Percentiles rank a stretch among this genome's conserved stretches.
These are phyloP conservation scores for Rostrohypoxylon terebratum DNA, from an alignment of 495 filamentous ascomycete genomes.

Conservation along the genomic window DNA sequence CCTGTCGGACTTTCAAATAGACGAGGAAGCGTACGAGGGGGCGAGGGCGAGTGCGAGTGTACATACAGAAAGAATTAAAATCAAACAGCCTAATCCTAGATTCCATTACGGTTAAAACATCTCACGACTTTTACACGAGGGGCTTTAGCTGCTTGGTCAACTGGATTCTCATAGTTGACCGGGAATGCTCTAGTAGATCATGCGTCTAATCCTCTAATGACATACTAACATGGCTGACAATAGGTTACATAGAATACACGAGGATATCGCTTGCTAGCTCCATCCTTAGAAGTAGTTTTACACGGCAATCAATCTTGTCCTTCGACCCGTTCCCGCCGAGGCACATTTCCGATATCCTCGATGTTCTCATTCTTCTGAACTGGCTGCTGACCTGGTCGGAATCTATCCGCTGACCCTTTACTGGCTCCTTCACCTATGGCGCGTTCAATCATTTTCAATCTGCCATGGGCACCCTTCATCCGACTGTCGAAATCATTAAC, in stretches of 20 bases:
- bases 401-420: conserved; percentile 4
- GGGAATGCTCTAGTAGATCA: neutral
- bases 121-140: neutral
- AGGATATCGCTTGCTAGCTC: neutral
- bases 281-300: neutral
- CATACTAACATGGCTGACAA: neutral
- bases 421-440: conserved; percentile 68
- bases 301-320: neutral
- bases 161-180: neutral
- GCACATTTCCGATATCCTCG: conserved; percentile 45
- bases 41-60: conserved; percentile 19
- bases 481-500: conserved; percentile 89
- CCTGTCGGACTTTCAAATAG: conserved; percentile 63
- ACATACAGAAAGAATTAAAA: conserved; percentile 36
- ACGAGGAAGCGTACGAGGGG: conserved; percentile 30
- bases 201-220: neutral
- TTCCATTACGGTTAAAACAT: conserved; percentile 28
- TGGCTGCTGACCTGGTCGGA: conserved; percentile 2
- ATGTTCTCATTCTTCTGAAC: conserved; percentile 49
- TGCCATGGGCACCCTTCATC: conserved; percentile 80
- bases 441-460: conserved; percentile 82
- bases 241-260: conserved; percentile 1
- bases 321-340: conserved; percentile 13
- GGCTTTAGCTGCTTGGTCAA: neutral
- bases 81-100: conserved; percentile 40